Percentiles rank a stretch among this genome's conserved stretches.
These are phyloP conservation scores for Takakia lepidozioides DNA, from an alignment of 225 moss, liverwort and hornwort genomes.

Conservation along the genomic window DNA sequence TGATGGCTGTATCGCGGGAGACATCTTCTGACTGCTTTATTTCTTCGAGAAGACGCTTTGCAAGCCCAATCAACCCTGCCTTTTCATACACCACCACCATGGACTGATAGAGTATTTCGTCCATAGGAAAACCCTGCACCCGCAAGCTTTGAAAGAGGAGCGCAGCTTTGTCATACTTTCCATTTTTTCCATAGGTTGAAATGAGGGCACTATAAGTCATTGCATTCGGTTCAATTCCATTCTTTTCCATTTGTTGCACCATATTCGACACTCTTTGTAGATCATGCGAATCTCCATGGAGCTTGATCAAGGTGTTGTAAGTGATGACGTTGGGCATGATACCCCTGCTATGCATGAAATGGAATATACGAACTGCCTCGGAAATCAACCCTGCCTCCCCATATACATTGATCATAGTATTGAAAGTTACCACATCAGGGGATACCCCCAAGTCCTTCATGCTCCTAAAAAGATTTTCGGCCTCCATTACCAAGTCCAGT, in stretches of 20 bases:
- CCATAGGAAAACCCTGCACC: conserved; percentile 73
- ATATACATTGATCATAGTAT: conserved; percentile 90
- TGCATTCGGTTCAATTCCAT: conserved; percentile 67
- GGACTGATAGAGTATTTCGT: conserved; percentile 89
- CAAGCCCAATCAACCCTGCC: conserved; percentile 84
- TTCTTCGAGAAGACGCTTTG: conserved; percentile 80
- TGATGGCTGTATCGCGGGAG: conserved; percentile 79
- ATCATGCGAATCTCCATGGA: conserved; percentile 71
- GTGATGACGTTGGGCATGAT: conserved; percentile 82
- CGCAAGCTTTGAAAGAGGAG: conserved; percentile 77
- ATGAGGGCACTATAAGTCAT: conserved; percentile 83
- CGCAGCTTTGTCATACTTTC: conserved; percentile 86
- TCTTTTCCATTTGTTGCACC: conserved; percentile 68
- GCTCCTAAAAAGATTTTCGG: conserved; percentile 71
- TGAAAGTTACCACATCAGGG: conserved; percentile 76
- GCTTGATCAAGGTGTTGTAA: conserved; percentile 87
- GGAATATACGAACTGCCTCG: conserved; percentile 65
- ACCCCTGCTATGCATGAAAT: conserved; percentile 73
- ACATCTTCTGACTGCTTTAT: conserved; percentile 68
- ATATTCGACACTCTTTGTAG: conserved; percentile 66
- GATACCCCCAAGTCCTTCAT: conserved; percentile 44
- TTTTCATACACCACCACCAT: conserved; percentile 95
- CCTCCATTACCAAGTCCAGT: conserved; percentile 52
- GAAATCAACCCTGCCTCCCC: conserved; percentile 50
- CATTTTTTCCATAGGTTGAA: conserved; percentile 81